Evolutionary conservation across 2,329 filamentous ascomycete genomes (phyloP).

Genomic region (Beauveria scarabaeidicola): DNA sequence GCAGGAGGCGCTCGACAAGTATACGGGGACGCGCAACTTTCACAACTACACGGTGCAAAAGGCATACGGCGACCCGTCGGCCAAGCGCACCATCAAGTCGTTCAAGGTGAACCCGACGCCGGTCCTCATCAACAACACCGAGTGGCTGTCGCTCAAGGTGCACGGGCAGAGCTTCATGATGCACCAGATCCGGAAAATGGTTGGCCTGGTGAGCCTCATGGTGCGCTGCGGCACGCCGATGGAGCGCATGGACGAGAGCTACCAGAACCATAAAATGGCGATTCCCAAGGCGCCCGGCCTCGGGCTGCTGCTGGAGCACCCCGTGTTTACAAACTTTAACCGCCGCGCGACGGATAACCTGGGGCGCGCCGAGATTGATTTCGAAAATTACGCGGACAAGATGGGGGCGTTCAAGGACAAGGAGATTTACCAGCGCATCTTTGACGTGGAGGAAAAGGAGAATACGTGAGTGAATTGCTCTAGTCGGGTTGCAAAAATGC

Average conservation of each 20-base stretch:
- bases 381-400: slow-evolving; percentile 65
- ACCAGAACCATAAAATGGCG: slow-evolving; percentile 62
- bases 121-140: slow-evolving; percentile 79
- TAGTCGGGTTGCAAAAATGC: background rate
- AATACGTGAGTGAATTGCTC: slow-evolving; percentile 58
- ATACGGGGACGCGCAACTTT: slow-evolving; percentile 81
- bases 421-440: slow-evolving; percentile 89
- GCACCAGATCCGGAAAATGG: slow-evolving; percentile 99
- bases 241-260: slow-evolving; percentile 64
- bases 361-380: slow-evolving; percentile 64
- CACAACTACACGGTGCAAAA: slow-evolving; percentile 98
- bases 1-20: slow-evolving; percentile 64
- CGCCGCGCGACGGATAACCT: slow-evolving; percentile 55
- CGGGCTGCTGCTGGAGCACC: slow-evolving; percentile 79
- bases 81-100: slow-evolving; percentile 85
- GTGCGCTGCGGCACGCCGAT: slow-evolving; percentile 75
- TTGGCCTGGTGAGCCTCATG: slow-evolving; percentile 79
- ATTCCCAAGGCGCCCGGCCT: slow-evolving; percentile 92
- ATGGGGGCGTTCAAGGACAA: slow-evolving; percentile 85
- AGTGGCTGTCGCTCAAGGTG: slow-evolving; percentile 93
- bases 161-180: slow-evolving; percentile 99
- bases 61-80: slow-evolving; percentile 66
- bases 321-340: slow-evolving; percentile 89
- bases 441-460: slow-evolving; percentile 77
- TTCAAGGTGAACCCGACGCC: slow-evolving; percentile 71